Evolutionary conservation across 768 basidiomycete species (phyloP), one percentile per base, ranked within the genome.

Genomic region (Scleroderma bovista): DNA sequence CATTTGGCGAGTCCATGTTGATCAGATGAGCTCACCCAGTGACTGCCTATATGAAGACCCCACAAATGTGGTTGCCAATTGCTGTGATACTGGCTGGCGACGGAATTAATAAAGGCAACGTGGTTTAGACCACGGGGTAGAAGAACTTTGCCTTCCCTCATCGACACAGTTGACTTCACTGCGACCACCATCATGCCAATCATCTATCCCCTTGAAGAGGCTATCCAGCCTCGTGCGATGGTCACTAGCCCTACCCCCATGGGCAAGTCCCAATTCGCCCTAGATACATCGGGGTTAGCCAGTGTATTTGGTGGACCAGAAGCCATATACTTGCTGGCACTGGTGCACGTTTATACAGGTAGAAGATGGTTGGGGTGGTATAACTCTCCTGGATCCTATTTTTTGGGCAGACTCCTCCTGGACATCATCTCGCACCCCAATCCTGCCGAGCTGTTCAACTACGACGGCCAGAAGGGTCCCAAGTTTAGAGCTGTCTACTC

Each of bases 391-490:
- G 62, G 62, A 23, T 55, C 59, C 31, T 62, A 60, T 40, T 39
- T 31, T 19, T 50, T 61, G 29, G 62, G 57, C 17, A 62, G 54
- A 47, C 46, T 48, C 12, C 53, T 60, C 56, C 51, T 52, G 24
- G 58, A 53, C n/a, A 47, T 59, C 9, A 59, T 53, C 33, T 58
- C 61, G 24, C 49, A 55, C 29, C 44, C 50, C 7, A 52, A 62
- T 33, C 58, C 60, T 31, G 52, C 54, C 20, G 40, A 43, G 16
- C 49, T 62, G 6, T 65, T 69, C 10, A 58, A 51, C 19, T 47
- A 66, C 3, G 64, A 61, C 38, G 65, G 65, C 1, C 39, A 52
- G 24, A 20, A 19, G 6, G 66, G 68, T 13, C 68, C 68, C 12
- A 52, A 15, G 34, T 69, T 61, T 46, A 52, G 55, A 5, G 65